These are phyloP conservation scores for Trichoderma endophyticum DNA, from an alignment of 2,329 filamentous ascomycete species.

Conservation along the genomic window DNA sequence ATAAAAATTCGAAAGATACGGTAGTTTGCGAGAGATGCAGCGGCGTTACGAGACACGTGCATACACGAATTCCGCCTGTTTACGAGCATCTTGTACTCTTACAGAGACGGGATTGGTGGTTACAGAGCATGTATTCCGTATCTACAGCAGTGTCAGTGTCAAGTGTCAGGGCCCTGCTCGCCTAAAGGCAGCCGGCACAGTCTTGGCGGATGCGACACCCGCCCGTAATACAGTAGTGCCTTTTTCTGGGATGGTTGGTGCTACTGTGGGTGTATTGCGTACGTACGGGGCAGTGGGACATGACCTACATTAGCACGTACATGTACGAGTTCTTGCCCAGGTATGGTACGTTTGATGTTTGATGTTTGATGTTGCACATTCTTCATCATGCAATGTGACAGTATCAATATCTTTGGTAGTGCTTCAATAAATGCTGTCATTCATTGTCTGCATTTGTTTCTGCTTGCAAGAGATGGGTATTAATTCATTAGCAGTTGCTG, in stretches of 20 bases:
- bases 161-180: background rate
- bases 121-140: background rate
- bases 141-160: background rate
- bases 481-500: background rate
- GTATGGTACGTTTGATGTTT: background rate
- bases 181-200: background rate
- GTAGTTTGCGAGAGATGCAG: background rate
- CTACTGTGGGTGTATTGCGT: background rate
- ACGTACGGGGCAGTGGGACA: background rate
- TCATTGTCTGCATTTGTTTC: background rate
- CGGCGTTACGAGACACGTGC: background rate
- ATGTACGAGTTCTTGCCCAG: background rate
- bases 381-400: background rate
- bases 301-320: background rate
- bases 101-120: background rate
- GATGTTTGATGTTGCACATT: background rate
- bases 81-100: background rate
- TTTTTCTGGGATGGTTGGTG: background rate
- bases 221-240: background rate
- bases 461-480: background rate
- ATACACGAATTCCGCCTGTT: background rate
- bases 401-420: too few species aligned
- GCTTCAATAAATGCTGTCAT: background rate
- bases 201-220: background rate
- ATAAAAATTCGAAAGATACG: background rate